A percentile compares a stretch with the other conserved stretches of the same genome.
Evolutionary conservation across 306 rosid species (phyloP).

Genomic region (Lathyrus aphaca): DNA sequence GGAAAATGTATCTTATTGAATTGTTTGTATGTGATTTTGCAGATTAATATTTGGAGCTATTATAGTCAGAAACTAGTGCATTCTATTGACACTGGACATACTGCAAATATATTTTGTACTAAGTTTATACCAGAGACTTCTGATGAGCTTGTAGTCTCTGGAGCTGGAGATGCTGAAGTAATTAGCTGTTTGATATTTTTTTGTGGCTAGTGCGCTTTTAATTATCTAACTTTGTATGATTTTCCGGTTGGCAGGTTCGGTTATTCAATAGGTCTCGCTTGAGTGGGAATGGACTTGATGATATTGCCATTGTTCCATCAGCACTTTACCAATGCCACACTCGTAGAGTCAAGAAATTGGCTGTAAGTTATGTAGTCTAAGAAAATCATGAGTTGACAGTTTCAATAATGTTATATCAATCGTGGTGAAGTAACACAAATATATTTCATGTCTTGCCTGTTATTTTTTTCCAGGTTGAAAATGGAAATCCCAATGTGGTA

Average conservation of each 20-base stretch:
- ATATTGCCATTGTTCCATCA: constrained; percentile 61
- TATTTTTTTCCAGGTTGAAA: constrained; percentile 72
- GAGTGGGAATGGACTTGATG: constrained; percentile 62
- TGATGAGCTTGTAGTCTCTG: constrained; percentile 94
- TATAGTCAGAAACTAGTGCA: constrained; percentile 67
- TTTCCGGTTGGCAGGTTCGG: constrained; percentile 71
- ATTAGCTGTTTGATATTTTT: constrained; percentile 12
- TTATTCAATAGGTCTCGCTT: constrained; percentile 73
- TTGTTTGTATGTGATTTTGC: constrained; percentile 45
- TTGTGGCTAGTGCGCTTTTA: constrained; percentile 14
- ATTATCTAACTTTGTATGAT: constrained; percentile 30
- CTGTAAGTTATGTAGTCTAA: constrained; percentile 64
- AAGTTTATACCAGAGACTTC: constrained; percentile 96
- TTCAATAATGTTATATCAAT: constrained; percentile 26
- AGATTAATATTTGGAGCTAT: constrained; percentile 95
- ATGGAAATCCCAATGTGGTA: constrained; percentile 93
- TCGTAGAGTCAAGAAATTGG: constrained; percentile 94
- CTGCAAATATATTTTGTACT: constrained; percentile 91
- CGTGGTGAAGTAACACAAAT: constrained; percentile 14
- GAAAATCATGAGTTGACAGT: constrained; percentile 31
- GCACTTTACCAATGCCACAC: constrained; percentile 83
- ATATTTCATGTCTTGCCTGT: constrained; percentile 34
- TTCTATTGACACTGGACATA: constrained; percentile 87
- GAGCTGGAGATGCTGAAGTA: constrained; percentile 99
- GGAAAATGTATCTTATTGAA: constrained; percentile 13